Base-by-base conservation (phyloP, 352 stramenopile species). In the Salisapilia sapeloensis region DNA sequence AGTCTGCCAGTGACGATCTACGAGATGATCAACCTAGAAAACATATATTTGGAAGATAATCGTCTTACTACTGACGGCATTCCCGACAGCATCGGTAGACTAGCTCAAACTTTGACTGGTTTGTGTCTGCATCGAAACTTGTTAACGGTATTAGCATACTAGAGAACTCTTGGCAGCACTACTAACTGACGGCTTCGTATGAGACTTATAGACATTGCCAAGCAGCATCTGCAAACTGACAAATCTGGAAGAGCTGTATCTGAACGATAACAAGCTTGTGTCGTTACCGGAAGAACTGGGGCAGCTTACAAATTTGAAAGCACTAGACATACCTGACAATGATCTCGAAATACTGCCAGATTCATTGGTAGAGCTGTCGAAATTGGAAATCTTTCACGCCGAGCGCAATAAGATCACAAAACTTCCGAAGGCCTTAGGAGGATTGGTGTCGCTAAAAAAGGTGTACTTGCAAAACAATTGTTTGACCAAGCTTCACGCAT, bases 11-110 rank as follows among this genome's bases (percentile, higher is more conserved):
- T 39, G 4, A 48, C 45, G 12, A 71, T 91, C 23, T 48, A 60
- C 9, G 38, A 75, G 4, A 48, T 86, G 0, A 34, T 47, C 5
- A 53, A 72, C 14, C 58, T 92, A 14, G 74, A 93, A 48, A 79
- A 59, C 33, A 21, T 93, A 10, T 92, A 89, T 18, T 46, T 92
- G 18, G 77, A 93, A 57, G 74, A 89, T 42, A 93, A 93, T 35
- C 50, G 70, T 21, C 38, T 92, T 28, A 79, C 63, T 13, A 48
- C 40, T 6, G 48, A 58, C 3, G 60, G 70, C 4, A 64, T 93
- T 35, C 74, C 74, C 0, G 36, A 60, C 12, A 40, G 43, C 12
- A 55, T 93, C 22, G 48, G 42, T 2, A 40, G 55, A 6, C 53
- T 87, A 1, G 43, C 50, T 4, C 26, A 41, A n/a, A 56, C 22